Percentiles rank a stretch among this genome's conserved stretches.
Evolutionary conservation across 768 basidiomycete species (phyloP).

Genomic region (Ramaria sp.): DNA sequence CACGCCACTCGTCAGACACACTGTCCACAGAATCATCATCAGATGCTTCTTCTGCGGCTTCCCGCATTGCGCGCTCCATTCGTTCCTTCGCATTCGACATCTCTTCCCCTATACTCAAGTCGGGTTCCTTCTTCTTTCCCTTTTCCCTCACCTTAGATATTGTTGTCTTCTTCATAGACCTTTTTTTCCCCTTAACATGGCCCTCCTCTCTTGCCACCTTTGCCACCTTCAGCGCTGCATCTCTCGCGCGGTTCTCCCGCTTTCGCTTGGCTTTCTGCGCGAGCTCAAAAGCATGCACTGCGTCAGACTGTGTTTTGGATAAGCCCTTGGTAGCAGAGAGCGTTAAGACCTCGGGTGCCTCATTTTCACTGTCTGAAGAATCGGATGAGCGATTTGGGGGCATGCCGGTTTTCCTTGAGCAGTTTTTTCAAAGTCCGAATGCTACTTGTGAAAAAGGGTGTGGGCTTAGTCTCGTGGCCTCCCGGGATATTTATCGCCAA

Average conservation of each 20-base stretch:
- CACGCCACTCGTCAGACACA: conserved; percentile 17
- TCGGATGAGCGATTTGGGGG: too few relatives aligned
- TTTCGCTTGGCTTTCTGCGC: conserved; percentile 32
- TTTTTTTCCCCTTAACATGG: too few relatives aligned
- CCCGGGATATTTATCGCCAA: too few relatives aligned
- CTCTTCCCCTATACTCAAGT: conserved; percentile 4
- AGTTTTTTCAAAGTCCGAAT: too few relatives aligned
- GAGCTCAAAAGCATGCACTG: conserved; percentile 25
- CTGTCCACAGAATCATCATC: conserved; percentile 13
- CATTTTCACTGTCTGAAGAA: neutral
- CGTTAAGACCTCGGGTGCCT: conserved; percentile 38
- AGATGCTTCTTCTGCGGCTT: conserved; percentile 24
- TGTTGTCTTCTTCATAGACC: neutral
- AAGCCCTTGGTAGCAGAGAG: conserved; percentile 36
- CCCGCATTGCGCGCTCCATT: conserved; percentile 33
- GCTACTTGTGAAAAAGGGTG: too few relatives aligned
- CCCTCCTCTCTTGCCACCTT: conserved; percentile 13
- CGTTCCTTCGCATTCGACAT: conserved; percentile 19
- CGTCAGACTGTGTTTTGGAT: conserved; percentile 27
- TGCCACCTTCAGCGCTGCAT: conserved; percentile 36
- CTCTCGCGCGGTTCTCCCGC: conserved; percentile 36
- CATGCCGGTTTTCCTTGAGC: too few relatives aligned
- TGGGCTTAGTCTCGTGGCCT: too few relatives aligned
- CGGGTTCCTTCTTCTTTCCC: too few relatives aligned
- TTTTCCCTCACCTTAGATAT: too few relatives aligned